Evolutionary conservation across 2,329 filamentous ascomycete genomes (phyloP), one percentile per base, ranked within the genome.

Genomic region (Boeremia lycopersici): DNA sequence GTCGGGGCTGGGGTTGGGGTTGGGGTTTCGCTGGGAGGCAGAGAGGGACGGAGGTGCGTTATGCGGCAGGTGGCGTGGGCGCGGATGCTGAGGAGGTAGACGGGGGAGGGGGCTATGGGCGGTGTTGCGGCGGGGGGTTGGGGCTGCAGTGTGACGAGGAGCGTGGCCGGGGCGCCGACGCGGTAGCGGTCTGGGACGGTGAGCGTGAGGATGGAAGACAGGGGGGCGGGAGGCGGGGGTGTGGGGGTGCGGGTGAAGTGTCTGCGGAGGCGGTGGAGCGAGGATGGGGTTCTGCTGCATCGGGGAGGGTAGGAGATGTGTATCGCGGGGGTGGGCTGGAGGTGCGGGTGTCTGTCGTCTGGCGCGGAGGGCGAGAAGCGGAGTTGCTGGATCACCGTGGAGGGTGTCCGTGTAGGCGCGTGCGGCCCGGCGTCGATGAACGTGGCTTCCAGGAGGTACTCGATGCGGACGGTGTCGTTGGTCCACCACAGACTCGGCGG

Each of bases 401-500:
- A 56, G 8, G 61, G 59, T n/a, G 62, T n/a, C 42, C 1, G 54
- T 59, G 42, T n/a, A n/a, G n/a, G n/a, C n/a, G 61, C 62, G 61
- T 29, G 53, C 34, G 38, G 65, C 45, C 15, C 34, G 5, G 58
- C 52, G 12, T 51, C 53, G 25, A 59, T 29, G 13, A 60, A 57
- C 30, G 60, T 48, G 1, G 65, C 65, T 53, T 66, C 57, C 6
- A 68, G 48, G 6, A 56, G 59, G 52, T 67, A 68, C 15, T 67
- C 57, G 34, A 57, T 60, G 31, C 60, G 56, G 10, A 63, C 43
- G 12, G 49, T 57, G 13, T 44, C 61, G 25, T 62, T 56, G 6
- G 59, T 49, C 55, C 56, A 61, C 57, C 59, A 61, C 23, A 68
- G 34, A 3, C 58, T 61, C 4, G 65, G 64, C 6, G 65, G 64